Evolutionary conservation across 768 basidiomycete genomes (phyloP).

Genomic region (Austroboletus festivus): DNA sequence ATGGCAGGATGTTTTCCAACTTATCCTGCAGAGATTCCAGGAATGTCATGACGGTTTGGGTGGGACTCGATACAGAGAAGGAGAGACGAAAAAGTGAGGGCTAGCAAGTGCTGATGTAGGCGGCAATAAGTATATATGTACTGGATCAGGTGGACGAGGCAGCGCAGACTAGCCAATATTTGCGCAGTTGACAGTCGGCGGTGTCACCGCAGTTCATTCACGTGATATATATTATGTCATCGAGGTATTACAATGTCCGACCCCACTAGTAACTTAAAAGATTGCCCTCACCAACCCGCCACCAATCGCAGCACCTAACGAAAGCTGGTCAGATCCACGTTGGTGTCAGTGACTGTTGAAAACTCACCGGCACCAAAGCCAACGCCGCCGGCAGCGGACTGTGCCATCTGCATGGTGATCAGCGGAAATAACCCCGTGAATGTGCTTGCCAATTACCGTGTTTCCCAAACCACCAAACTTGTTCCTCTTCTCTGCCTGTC

Average conservation of each 20-base stretch:
- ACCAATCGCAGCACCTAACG: constrained; percentile 49
- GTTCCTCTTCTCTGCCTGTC: constrained; percentile 47
- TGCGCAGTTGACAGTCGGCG: constrained; percentile 8
- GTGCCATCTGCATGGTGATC: constrained; percentile 42
- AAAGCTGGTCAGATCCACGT: not conserved
- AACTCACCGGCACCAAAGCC: constrained; percentile 72
- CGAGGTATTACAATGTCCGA: not conserved
- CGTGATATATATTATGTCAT: constrained; percentile 27
- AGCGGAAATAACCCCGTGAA: constrained; percentile 14
- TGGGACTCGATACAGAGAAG: not conserved
- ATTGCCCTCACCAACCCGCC: constrained; percentile 48
- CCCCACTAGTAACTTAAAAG: constrained; percentile 30
- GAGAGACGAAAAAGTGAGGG: not conserved
- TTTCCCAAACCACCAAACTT: constrained; percentile 56
- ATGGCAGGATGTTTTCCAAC: constrained; percentile 31
- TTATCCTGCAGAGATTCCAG: constrained; percentile 29
- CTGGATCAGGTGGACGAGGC: constrained; percentile 11
- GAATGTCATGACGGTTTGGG: constrained; percentile 23
- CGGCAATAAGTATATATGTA: constrained; percentile 10
- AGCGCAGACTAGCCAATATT: constrained; percentile 2
- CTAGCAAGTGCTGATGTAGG: not conserved
- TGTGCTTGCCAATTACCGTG: constrained; percentile 41
- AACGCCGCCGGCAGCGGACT: constrained; percentile 65
- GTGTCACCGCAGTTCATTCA: constrained; percentile 5
- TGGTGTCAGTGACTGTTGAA: not conserved